Base-by-base conservation (phyloP, 768 basidiomycete species). In the Russula earlei region DNA sequence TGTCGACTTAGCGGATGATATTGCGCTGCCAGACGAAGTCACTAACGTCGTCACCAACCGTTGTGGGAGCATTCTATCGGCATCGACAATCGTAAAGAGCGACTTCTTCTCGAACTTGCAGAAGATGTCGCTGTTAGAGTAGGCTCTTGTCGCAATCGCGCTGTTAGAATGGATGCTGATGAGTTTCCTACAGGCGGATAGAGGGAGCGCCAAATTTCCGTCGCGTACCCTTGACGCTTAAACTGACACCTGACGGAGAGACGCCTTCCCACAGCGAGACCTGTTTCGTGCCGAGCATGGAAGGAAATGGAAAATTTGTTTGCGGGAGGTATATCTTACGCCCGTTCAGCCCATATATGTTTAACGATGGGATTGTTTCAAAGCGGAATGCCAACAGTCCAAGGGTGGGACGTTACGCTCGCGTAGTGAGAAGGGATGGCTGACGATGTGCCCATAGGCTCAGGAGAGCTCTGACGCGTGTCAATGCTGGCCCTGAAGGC, bases 101-200 rank as follows among this genome's bases (percentile, higher is more conserved):
- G 91, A 94, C 67, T 91, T 92, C 75, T 94, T 94, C 77, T 83
- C 83, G 6, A 90, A 90, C 66, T 67, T 98, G 31, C 96, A 98
- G 71, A 98, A 97, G 74, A 91, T 96, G 84, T 89, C 90, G 4
- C 74, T 99, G 2, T 89, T 93, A 0, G 96, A 98, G 87, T 94
- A 58, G 59, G 85, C 72, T 10, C 10, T 31, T 31, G 29, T 3
- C 24, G 62, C 20, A 54, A 49, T 25, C 3, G 20, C 14, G 1
- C 52, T 59, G 12, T 33, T 14, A 14, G 2, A 20, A 31, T 41
- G 14, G 22, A 29, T 8, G 25, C 8, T 37, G 22, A 50, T 24
- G 49, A 47, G 6, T 10, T 34, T 27, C 54, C 31, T 40, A 14
- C 61, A 84, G 87, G 65, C 85, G 92, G 17, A 91, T 98, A 38